Conservation (phyloP, 2,329 filamentous ascomycete genomes). For the Nannizziopsis arthrosporioides region DNA sequence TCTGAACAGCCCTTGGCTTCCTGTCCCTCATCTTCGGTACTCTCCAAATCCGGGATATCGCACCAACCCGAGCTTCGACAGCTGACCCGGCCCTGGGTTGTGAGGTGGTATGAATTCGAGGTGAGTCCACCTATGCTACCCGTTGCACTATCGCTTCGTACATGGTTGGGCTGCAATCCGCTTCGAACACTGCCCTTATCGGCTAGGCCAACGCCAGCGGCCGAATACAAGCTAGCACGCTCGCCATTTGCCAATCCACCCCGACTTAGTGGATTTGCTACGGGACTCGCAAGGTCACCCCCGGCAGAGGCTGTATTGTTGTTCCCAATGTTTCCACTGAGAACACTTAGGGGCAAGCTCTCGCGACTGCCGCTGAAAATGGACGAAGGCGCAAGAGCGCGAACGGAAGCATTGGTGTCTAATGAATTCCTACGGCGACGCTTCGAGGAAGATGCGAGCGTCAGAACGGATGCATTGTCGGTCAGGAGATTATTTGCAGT, state of each 20-base stretch:
- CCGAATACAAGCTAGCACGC: conserved; percentile 59
- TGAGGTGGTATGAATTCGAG: conserved; percentile 39
- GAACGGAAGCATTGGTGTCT: conserved; percentile 55
- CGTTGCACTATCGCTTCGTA: conserved; percentile 67
- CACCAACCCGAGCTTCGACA: conserved; percentile 37
- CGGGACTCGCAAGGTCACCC: conserved; percentile 34
- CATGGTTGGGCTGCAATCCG: conserved; percentile 49
- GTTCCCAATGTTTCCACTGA: conserved; percentile 41
- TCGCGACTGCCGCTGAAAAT: conserved; percentile 54
- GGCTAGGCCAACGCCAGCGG: conserved; percentile 43
- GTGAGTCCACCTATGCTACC: conserved; percentile 60
- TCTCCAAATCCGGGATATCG: conserved; percentile 31
- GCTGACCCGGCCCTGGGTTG: conserved; percentile 28
- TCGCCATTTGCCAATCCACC: conserved; percentile 47
- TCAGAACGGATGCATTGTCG: conserved; percentile 55
- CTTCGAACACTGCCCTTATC: conserved; percentile 73
- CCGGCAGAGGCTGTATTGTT: neutral
- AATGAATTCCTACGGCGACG: conserved; percentile 51
- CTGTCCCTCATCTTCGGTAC: conserved; percentile 18
- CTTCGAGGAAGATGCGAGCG: conserved; percentile 53
- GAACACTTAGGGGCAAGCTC: conserved; percentile 50
- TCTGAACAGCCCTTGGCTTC: conserved; percentile 2
- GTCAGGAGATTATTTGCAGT: conserved; percentile 54
- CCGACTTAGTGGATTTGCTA: conserved; percentile 34
- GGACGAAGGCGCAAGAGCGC: conserved; percentile 51